Evolutionary conservation across 306 rosid genomes (phyloP).

Genomic region (Purshia tridentata): DNA sequence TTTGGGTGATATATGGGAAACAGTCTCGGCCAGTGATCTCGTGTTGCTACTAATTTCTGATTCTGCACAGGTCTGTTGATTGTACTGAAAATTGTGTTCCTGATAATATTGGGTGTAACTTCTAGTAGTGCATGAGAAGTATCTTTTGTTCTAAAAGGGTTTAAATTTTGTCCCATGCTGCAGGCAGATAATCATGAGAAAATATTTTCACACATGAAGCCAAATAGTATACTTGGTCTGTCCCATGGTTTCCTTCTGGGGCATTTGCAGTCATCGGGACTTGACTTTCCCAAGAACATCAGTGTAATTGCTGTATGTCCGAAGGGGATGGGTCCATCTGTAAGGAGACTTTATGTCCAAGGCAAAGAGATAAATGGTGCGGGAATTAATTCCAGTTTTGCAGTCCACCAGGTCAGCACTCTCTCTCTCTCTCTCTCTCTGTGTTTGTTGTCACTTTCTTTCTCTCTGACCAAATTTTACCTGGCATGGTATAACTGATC

Average conservation of each 20-base stretch:
- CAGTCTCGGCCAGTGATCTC: constrained; percentile 80
- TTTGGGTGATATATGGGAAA: constrained; percentile 88
- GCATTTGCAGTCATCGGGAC: constrained; percentile 80
- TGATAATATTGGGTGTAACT: neutral
- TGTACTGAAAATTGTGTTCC: neutral
- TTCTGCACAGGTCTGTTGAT: constrained; percentile 80
- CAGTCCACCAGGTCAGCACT: constrained; percentile 73
- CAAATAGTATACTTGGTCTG: constrained; percentile 91
- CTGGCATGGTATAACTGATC: neutral
- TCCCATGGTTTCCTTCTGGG: constrained; percentile 99
- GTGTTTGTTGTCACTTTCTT: too few species aligned
- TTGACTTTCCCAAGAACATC: constrained; percentile 80
- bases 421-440: neutral
- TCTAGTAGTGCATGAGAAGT: neutral
- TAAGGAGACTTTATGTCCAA: constrained; percentile 93
- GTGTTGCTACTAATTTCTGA: constrained; percentile 92
- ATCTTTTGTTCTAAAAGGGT: neutral
- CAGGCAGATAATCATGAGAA: constrained; percentile 94
- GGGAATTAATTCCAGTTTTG: constrained; percentile 95
- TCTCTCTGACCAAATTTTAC: neutral
- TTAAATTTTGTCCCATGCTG: constrained; percentile 8
- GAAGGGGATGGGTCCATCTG: constrained; percentile 99
- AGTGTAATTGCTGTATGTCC: constrained; percentile 98
- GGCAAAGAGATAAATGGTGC: constrained; percentile 98
- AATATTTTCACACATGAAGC: constrained; percentile 84